Conservation (phyloP, 2,329 filamentous ascomycete genomes). For the Xylaria polymorpha region DNA sequence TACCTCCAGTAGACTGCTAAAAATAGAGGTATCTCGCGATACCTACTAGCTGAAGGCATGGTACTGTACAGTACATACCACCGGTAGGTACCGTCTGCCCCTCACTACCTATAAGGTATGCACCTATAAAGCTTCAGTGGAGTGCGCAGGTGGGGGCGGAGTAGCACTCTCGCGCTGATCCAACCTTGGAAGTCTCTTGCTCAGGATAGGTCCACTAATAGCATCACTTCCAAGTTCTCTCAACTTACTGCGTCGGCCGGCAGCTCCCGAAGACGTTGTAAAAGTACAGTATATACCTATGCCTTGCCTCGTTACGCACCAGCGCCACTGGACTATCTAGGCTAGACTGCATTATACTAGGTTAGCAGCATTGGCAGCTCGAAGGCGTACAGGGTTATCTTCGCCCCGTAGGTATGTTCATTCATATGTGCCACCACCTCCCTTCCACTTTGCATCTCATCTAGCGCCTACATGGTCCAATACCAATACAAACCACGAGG, state of each 20-base stretch:
- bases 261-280: slow-evolving; percentile 5
- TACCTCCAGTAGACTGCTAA: not conserved
- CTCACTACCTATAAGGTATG: not conserved
- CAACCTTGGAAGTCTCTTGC: not conserved
- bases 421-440: not conserved
- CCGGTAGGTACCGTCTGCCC: not conserved
- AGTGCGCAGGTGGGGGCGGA: slow-evolving; percentile 34
- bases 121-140: not conserved
- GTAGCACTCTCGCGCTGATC: slow-evolving; percentile 31
- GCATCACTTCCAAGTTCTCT: slow-evolving; percentile 1
- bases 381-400: not conserved
- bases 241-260: not conserved
- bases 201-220: slow-evolving; percentile 3
- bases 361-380: not conserved
- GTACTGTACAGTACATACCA: not conserved
- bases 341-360: not conserved
- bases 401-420: not conserved
- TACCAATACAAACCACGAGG: not conserved
- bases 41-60: not conserved
- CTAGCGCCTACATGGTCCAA: not conserved
- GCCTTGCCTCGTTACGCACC: slow-evolving; percentile 1
- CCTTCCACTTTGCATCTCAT: not conserved
- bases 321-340: not conserved
- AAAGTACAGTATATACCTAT: not conserved
- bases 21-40: slow-evolving; percentile 5